A percentile compares a stretch with the other conserved stretches of the same genome.
Evolutionary conservation across 2,329 filamentous ascomycete genomes (phyloP).

Genomic region (Hymenoscyphus fructigenus): DNA sequence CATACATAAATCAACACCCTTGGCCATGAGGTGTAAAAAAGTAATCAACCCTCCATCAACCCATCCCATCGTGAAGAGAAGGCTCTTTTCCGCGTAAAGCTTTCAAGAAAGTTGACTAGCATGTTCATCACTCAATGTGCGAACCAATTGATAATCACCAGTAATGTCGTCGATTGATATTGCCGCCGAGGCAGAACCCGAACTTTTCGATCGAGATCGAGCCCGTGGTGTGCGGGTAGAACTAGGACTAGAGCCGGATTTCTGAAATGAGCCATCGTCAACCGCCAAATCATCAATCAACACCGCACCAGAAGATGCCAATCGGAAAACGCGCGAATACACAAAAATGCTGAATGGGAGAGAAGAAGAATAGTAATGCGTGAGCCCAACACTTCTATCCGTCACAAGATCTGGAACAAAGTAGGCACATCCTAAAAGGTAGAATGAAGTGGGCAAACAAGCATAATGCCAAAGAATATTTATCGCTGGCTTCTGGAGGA

Average conservation of each 20-base stretch:
- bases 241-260: slow-evolving; percentile 21
- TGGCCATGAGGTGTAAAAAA: background rate
- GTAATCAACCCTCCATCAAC: too few species aligned
- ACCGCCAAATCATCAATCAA: slow-evolving; percentile 23
- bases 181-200: slow-evolving; percentile 20
- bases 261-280: slow-evolving; percentile 18
- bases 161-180: slow-evolving; percentile 22
- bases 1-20: slow-evolving; percentile 15
- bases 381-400: slow-evolving; percentile 31
- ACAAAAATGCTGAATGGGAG: slow-evolving; percentile 19
- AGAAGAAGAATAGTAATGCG: slow-evolving; percentile 25
- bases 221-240: slow-evolving; percentile 12
- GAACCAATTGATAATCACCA: slow-evolving; percentile 16
- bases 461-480: slow-evolving; percentile 32
- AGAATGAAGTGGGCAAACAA: slow-evolving; percentile 28
- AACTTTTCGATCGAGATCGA: slow-evolving; percentile 20
- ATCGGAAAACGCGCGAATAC: slow-evolving; percentile 12
- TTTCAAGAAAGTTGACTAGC: slow-evolving; percentile 33
- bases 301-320: slow-evolving; percentile 13
- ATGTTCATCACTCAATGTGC: slow-evolving; percentile 30
- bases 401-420: slow-evolving; percentile 25
- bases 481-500: slow-evolving; percentile 40
- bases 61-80: too few species aligned
- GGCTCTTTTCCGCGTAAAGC: background rate
- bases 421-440: slow-evolving; percentile 24